These are phyloP conservation scores for Hanseniaspora singularis DNA, from an alignment of 805 yeast genomes.

Conservation along the genomic window DNA sequence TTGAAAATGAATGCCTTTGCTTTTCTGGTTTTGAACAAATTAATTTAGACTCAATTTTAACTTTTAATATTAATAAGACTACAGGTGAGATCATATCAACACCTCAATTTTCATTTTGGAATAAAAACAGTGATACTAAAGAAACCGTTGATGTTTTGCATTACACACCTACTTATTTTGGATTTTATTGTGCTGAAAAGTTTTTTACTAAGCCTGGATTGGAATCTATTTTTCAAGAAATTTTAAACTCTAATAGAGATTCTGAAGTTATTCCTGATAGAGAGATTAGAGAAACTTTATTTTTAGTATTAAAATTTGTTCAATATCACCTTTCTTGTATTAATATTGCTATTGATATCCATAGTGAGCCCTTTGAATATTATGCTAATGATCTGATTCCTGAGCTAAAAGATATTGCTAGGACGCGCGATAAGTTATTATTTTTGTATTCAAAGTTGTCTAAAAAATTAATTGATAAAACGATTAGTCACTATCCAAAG, in stretches of 20 bases:
- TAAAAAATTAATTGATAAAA: not conserved
- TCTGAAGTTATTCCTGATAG: slow-evolving; percentile 10
- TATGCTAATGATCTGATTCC: slow-evolving; percentile 7
- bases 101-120: slow-evolving; percentile 3
- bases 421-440: slow-evolving; percentile 5
- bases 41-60: not conserved
- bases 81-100: slow-evolving; percentile 6
- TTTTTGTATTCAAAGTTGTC: slow-evolving; percentile 7
- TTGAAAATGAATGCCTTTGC: slow-evolving; percentile 1
- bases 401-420: not conserved
- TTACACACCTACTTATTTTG: slow-evolving; percentile 4
- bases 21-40: slow-evolving; percentile 2
- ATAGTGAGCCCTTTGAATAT: slow-evolving; percentile 9
- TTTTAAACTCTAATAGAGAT: not conserved
- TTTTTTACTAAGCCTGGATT: slow-evolving; percentile 7
- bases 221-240: slow-evolving; percentile 6
- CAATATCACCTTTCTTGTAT: slow-evolving; percentile 11
- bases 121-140: not conserved
- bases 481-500: slow-evolving; percentile 8
- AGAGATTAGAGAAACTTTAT: slow-evolving; percentile 11
- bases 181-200: not conserved
- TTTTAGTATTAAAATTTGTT: slow-evolving; percentile 9
- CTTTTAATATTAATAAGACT: not conserved
- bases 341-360: slow-evolving; percentile 10
- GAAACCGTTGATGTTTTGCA: not conserved